phyloP scores from a whole-genome alignment of 2,329 filamentous ascomycete genomes.

The Zarea fungicola region DNA sequence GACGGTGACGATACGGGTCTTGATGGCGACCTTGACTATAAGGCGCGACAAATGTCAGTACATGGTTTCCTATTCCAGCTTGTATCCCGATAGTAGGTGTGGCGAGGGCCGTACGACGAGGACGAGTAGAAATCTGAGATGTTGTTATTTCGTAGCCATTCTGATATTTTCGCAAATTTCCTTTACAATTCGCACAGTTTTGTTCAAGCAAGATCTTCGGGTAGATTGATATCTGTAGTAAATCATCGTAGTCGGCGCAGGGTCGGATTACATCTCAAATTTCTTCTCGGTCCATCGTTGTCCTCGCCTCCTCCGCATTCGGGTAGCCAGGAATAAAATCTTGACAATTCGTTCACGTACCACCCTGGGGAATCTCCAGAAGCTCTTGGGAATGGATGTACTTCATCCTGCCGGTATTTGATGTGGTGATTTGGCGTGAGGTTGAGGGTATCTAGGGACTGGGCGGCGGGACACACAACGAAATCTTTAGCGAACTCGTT shows the following conservation, averaged over 20 bases:
- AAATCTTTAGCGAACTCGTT: slow-evolving; percentile 36
- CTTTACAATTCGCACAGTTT: neutral
- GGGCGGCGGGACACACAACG: slow-evolving; percentile 28
- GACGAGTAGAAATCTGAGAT: slow-evolving; percentile 2
- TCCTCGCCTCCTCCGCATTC: neutral
- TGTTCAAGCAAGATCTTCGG: neutral
- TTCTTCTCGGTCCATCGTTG: neutral
- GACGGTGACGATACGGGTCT: slow-evolving; percentile 92
- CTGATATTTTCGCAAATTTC: slow-evolving; percentile 2
- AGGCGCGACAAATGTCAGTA: slow-evolving; percentile 24
- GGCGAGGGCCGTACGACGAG: neutral
- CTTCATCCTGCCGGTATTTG: slow-evolving; percentile 80
- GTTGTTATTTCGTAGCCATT: neutral
- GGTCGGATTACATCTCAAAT: neutral
- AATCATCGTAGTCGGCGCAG: neutral
- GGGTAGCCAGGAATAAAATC: slow-evolving; percentile 13
- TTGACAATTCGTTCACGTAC: slow-evolving; percentile 54
- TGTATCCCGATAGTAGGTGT: neutral
- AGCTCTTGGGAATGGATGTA: slow-evolving; percentile 99
- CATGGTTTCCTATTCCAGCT: neutral
- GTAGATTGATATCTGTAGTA: neutral
- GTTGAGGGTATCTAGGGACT: slow-evolving; percentile 36
- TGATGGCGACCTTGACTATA: slow-evolving; percentile 95
- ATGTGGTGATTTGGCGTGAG: slow-evolving; percentile 36
- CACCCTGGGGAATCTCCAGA: slow-evolving; percentile 92